Conservation (phyloP, 345 rosid genomes). For the Populus davidiana region DNA sequence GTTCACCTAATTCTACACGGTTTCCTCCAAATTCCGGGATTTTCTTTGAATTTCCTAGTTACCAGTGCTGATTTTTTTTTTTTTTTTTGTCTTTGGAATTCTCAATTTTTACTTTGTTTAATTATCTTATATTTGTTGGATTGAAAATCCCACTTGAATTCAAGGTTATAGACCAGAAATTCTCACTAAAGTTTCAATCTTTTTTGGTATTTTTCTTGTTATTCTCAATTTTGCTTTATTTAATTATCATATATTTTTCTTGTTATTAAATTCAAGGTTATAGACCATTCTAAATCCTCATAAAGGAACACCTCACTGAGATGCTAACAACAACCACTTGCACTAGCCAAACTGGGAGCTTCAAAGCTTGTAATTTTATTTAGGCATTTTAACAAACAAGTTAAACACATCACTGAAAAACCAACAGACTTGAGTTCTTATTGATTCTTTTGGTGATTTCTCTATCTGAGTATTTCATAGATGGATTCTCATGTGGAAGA, state of each 20-base stretch:
- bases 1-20: neutral
- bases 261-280: too few relatives aligned
- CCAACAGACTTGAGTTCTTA: neutral
- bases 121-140: neutral
- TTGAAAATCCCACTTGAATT: neutral
- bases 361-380: too few relatives aligned
- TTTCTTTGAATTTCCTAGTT: neutral
- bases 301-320: too few relatives aligned
- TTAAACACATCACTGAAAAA: too few relatives aligned
- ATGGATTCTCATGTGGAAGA: constrained; percentile 14
- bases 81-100: neutral
- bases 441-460: neutral
- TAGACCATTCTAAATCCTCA: too few relatives aligned
- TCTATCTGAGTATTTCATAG: neutral
- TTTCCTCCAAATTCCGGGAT: constrained; percentile 1
- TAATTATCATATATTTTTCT: too few relatives aligned
- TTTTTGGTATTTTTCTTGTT: neutral
- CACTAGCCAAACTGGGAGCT: too few relatives aligned
- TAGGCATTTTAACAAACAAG: too few relatives aligned
- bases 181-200: neutral
- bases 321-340: too few relatives aligned
- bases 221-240: neutral
- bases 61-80: neutral
- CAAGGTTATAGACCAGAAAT: neutral
- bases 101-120: neutral